Evolutionary conservation across 2,329 filamentous ascomycete species (phyloP).

Genomic region (Mariannaea sp.): DNA sequence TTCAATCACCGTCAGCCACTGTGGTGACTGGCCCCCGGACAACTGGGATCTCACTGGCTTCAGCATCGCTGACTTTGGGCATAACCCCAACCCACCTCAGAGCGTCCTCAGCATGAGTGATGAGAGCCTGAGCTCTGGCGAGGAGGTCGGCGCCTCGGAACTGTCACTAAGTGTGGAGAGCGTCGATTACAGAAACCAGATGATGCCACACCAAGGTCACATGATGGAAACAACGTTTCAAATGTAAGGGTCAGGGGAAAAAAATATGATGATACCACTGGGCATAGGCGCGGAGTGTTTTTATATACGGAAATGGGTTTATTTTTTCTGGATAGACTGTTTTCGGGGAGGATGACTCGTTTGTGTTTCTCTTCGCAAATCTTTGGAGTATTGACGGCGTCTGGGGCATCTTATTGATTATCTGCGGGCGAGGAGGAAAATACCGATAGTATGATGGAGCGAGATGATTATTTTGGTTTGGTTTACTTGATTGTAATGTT

Average conservation of each 20-base stretch:
- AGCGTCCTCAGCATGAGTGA: conserved; percentile 62
- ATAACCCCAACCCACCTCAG: conserved; percentile 51
- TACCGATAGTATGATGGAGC: conserved; percentile 19
- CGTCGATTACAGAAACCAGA: conserved; percentile 41
- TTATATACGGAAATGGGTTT: conserved; percentile 14
- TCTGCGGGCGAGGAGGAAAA: conserved; percentile 12
- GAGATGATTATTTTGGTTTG: conserved; percentile 15
- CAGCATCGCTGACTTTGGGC: conserved; percentile 54
- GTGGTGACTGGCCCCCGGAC: conserved; percentile 60
- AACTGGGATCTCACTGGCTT: conserved; percentile 60
- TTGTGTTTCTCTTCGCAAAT: too few species aligned
- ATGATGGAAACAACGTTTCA: conserved; percentile 34
- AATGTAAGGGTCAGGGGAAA: conserved; percentile 23
- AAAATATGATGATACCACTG: conserved; percentile 31
- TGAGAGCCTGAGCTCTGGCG: conserved; percentile 61
- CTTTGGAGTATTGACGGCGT: conserved; percentile 14
- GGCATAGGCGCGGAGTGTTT: conserved; percentile 13
- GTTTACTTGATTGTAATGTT: conserved; percentile 17
- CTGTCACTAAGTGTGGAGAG: conserved; percentile 50
- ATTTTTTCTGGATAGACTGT: conserved; percentile 7
- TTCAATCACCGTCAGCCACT: conserved; percentile 48
- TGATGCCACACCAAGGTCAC: conserved; percentile 29
- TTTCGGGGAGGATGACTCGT: conserved; percentile 20
- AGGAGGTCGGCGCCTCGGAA: conserved; percentile 55
- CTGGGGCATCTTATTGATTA: conserved; percentile 5